Base-by-base conservation (phyloP, 2,329 filamentous ascomycete genomes). In the Cucurbitaria berberidis region DNA sequence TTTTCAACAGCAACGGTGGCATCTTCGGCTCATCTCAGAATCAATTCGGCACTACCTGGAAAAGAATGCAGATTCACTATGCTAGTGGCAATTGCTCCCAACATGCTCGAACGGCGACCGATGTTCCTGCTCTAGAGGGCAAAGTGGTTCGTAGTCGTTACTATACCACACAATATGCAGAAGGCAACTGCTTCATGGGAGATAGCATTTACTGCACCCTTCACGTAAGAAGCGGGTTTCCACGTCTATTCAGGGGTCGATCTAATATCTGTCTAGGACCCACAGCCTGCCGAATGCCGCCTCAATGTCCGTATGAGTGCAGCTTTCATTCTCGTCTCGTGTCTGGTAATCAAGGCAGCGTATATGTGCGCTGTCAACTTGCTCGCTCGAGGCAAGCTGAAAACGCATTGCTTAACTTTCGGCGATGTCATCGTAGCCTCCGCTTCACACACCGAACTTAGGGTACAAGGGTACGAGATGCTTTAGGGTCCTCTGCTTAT, bases 341-440 rank as follows among this genome's bases (percentile, higher is more conserved):
- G 61, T 45, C 50, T 72, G 13, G 34, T 57, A 5, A 48, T 66
- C 38, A 72, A 72, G 46, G 66, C 69, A 2, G 55, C 55, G 2
- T 73, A 74, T 47, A 72, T 74, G 69, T 42, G 67, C n/a, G 49
- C 43, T 3, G 60, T 68, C 30, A 70, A 71, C 47, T 15, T 69
- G 2, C 15, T 53, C 2, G 58, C 59, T 13, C 56, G 67, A 21
- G 63, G 63, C 19, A 65, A 71, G 36, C 27, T 64, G 18, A 72
- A 69, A 55, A 49, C 56, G n/a, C 66, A 71, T 18, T 64, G 62
- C 19, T 45, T 74, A 34, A 72, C 67, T 3, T 70, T 68, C 57
- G 66, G 69, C 21, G 68, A 72, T 45, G 61, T 69, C 3, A 57
- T 72, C 29, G 64, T 70, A 13, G 67, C 68, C 13, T 68, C 69